Base-by-base conservation (phyloP, 306 rosid genomes). In the Cicer cuneatum region DNA sequence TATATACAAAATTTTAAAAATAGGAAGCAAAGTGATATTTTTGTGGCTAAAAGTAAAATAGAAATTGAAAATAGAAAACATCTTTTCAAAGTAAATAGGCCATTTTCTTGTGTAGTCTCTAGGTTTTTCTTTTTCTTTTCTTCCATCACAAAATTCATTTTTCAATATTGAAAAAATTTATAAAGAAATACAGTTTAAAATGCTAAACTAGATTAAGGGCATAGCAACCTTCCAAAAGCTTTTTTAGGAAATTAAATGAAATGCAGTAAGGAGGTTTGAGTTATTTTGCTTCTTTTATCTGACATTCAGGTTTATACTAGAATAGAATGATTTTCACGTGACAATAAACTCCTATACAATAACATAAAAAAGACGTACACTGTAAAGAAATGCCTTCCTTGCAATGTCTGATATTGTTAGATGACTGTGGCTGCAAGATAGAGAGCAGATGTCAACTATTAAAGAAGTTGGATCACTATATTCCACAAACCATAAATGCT, bases 351-450 rank as follows among this genome's bases (percentile, higher is more conserved):
- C 47, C 19, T 7, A 66, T 38, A 47, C 24, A 57, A 46, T 7
- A 56, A 73, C 24, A 74, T 29, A 45, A 61, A 82, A 42, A 83
- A 41, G 71, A 69, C 96, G 60, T 93, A 93, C 98, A 79, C 98
- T 93, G 74, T 86, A 85, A 73, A 93, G 97, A 86, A 93, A 93
- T 85, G 98, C 97, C 84, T 93, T 93, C 84, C 98, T 87, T 35
- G 98, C 98, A 78, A 93, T 80, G 60, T 93, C 98, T 38, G 96
- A 88, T 72, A 89, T 83, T 6, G 97, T 89, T 76, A 86, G 93
- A 16, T 90, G 90, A 78, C 84, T 76, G 9, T 81, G 92, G 74
- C 98, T 91, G 92, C 89, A 74, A 70, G 66, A 71, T 49, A 53
- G 57, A 73, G 66, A 6, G 29, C 64, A 54, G 52, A 67, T 56